A percentile compares a stretch with the other conserved stretches of the same genome.
Conservation (phyloP, 768 basidiomycete species). For the Rickenella mellea region DNA sequence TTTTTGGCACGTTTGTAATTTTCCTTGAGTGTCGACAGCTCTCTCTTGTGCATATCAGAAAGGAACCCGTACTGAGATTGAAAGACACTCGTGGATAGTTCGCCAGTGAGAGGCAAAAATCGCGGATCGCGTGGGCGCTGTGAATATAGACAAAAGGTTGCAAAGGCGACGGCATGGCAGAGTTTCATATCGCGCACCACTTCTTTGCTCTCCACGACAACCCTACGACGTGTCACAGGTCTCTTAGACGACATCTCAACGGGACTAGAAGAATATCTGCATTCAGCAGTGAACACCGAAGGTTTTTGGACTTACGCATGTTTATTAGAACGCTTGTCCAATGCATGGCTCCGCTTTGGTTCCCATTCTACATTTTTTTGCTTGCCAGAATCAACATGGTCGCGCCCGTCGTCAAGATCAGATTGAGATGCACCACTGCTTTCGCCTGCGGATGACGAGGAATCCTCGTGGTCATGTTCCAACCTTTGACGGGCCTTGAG, state of each 20-base stretch:
- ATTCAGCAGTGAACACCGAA: not conserved
- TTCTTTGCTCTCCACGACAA: slow-evolving; percentile 58
- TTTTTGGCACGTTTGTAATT: slow-evolving; percentile 63
- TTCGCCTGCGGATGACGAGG: slow-evolving; percentile 14
- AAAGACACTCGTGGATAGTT: slow-evolving; percentile 57
- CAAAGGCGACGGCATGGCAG: not conserved
- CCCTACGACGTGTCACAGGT: slow-evolving; percentile 66
- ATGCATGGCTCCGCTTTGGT: slow-evolving; percentile 31
- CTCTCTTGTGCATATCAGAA: slow-evolving; percentile 48
- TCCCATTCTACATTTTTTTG: slow-evolving; percentile 20
- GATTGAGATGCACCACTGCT: too few species aligned
- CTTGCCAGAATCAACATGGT: slow-evolving; percentile 15
- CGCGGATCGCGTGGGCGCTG: slow-evolving; percentile 83
- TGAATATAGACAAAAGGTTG: not conserved
- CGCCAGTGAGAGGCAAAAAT: slow-evolving; percentile 66
- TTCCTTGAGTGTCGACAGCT: slow-evolving; percentile 56
- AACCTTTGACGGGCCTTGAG: slow-evolving; percentile 56
- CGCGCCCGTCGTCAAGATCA: slow-evolving; percentile 26
- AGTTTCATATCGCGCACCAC: slow-evolving; percentile 34
- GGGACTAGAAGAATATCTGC: slow-evolving; percentile 39
- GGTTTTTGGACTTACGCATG: slow-evolving; percentile 63
- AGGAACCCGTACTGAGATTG: slow-evolving; percentile 69
- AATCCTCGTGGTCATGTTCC: slow-evolving; percentile 28
- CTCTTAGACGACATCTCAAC: slow-evolving; percentile 76
- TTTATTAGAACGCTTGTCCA: slow-evolving; percentile 62